phyloP scores from a whole-genome alignment of 495 filamentous ascomycete genomes.

The Sporormia fimetaria region DNA sequence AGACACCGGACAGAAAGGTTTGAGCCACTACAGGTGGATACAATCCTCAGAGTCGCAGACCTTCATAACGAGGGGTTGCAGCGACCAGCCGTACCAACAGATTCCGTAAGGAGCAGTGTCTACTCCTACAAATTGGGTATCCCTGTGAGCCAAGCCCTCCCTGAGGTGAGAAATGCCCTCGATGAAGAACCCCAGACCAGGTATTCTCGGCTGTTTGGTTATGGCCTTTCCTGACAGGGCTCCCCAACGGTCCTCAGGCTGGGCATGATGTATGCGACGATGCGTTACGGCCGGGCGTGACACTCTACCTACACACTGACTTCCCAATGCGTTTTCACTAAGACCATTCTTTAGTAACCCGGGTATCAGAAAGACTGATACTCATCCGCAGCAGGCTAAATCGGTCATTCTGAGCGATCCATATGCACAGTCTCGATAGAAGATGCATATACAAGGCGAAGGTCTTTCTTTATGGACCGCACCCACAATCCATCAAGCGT shows the following conservation, averaged over 20 bases:
- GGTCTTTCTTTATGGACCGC: no score
- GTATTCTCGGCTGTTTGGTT: slow-evolving; percentile 10
- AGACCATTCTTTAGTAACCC: slow-evolving; percentile 2
- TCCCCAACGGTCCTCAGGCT: slow-evolving; percentile 11
- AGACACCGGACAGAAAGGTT: no score
- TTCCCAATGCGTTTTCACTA: slow-evolving; percentile 9
- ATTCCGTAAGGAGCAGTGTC: no score
- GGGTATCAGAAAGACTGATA: slow-evolving; percentile 16
- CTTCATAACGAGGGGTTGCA: no score
- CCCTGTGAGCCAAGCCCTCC: no score
- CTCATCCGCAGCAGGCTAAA: slow-evolving; percentile 22
- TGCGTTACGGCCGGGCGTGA: slow-evolving; percentile 14
- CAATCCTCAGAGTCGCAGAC: no score
- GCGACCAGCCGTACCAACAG: no score
- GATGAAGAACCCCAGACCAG: no score
- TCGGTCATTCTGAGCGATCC: slow-evolving; percentile 10
- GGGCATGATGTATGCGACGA: slow-evolving; percentile 14
- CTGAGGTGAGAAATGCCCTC: no score
- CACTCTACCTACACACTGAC: slow-evolving; percentile 7
- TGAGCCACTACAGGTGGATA: no score
- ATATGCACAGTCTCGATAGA: slow-evolving; percentile 3
- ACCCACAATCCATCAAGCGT: no score
- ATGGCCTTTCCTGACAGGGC: slow-evolving; percentile 5
- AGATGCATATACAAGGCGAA: slow-evolving; percentile 14
- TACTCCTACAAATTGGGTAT: no score